Conservation (phyloP, 2,329 filamentous ascomycete species). For the Dendryphion nanum region DNA sequence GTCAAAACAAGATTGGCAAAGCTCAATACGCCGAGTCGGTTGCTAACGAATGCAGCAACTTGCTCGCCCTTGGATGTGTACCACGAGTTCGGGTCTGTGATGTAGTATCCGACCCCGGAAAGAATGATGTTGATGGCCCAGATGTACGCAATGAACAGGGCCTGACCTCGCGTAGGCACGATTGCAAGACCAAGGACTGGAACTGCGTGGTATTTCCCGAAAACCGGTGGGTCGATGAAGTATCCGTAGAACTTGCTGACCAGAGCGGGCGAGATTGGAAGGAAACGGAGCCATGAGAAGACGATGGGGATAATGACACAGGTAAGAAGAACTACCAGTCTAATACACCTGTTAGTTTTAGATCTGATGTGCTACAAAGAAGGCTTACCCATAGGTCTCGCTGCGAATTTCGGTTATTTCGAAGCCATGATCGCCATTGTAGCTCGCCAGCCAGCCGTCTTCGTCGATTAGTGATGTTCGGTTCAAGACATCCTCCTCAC, state of each 20-base stretch:
- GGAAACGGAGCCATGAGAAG: slow-evolving; percentile 15
- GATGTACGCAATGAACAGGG: slow-evolving; percentile 26
- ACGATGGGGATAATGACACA: slow-evolving; percentile 11
- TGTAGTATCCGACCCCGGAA: slow-evolving; percentile 8
- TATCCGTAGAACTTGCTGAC: slow-evolving; percentile 12
- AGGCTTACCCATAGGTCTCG: slow-evolving; percentile 11
- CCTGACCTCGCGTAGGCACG: slow-evolving; percentile 12
- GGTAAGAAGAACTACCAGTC: slow-evolving; percentile 12
- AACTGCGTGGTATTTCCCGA: slow-evolving; percentile 8
- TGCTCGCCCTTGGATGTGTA: slow-evolving; percentile 20
- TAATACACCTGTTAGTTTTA: slow-evolving; percentile 3
- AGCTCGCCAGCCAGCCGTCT: slow-evolving; percentile 6
- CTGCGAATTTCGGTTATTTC: slow-evolving; percentile 6
- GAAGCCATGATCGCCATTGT: slow-evolving; percentile 4
- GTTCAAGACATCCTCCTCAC: slow-evolving; percentile 11
- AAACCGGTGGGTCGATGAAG: slow-evolving; percentile 15
- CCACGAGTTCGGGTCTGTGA: slow-evolving; percentile 14
- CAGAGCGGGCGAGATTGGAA: slow-evolving; percentile 9
- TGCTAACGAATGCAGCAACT: slow-evolving; percentile 37
- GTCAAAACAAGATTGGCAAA: slow-evolving; percentile 45
- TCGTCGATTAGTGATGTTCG: slow-evolving; percentile 11
- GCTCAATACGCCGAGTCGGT: slow-evolving; percentile 44
- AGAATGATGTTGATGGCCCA: slow-evolving; percentile 14
- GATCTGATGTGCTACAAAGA: not conserved
- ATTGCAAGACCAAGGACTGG: slow-evolving; percentile 7